A percentile compares a stretch with the other conserved stretches of the same genome.
Evolutionary conservation across 2,329 filamentous ascomycete species (phyloP).

Genomic region (Penicillium psychrosexuale): DNA sequence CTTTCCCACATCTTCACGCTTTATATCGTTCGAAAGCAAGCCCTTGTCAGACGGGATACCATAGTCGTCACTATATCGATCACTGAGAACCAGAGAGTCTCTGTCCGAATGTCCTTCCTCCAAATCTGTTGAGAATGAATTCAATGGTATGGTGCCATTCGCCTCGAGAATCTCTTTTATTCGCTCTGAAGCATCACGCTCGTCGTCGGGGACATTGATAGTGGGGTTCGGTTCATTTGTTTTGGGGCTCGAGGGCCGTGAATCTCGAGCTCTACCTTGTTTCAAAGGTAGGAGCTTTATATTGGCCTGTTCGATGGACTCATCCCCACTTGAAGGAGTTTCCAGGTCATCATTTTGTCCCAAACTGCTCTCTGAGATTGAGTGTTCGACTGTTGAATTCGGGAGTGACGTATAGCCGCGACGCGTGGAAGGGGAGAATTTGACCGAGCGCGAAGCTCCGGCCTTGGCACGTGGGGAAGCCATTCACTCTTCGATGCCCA

Average conservation of each 20-base stretch:
- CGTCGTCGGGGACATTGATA: constrained; percentile 6
- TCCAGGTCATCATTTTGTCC: neutral
- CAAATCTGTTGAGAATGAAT: constrained; percentile 21
- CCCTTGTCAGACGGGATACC: constrained; percentile 13
- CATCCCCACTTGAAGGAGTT: constrained; percentile 11
- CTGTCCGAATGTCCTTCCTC: constrained; percentile 15
- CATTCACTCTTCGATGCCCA: constrained; percentile 5
- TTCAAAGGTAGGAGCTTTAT: constrained; percentile 16
- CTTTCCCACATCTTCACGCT: neutral
- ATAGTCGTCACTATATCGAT: constrained; percentile 16
- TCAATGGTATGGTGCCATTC: constrained; percentile 10
- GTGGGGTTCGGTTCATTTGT: neutral
- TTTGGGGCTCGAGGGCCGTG: constrained; percentile 1
- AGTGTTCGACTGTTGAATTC: neutral
- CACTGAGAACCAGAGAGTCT: constrained; percentile 8
- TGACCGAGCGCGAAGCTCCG: neutral
- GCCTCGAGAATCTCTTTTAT: constrained; percentile 18
- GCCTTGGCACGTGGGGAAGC: constrained; percentile 1
- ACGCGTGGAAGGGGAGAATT: neutral
- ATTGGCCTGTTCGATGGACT: constrained; percentile 10
- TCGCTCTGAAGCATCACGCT: constrained; percentile 14
- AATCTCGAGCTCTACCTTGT: neutral
- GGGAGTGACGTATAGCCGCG: neutral
- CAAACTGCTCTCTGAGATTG: neutral
- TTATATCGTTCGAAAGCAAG: neutral